Base-by-base conservation (phyloP, 345 rosid genomes). In the Acer yangbiense region DNA sequence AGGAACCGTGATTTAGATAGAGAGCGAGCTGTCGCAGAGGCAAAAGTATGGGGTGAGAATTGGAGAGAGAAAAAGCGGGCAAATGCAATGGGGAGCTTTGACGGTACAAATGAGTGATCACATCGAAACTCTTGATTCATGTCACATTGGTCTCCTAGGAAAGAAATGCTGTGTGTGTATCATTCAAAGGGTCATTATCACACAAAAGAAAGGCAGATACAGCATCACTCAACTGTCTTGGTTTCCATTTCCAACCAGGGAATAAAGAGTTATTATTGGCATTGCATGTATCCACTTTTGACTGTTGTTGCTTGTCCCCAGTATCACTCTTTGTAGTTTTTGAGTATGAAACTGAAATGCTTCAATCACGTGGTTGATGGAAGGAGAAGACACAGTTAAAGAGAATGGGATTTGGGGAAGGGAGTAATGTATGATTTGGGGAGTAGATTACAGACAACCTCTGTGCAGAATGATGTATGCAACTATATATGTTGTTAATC, bases 11-110 rank as follows among this genome's bases (percentile, higher is more conserved):
- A 89, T 86, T 87, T 94, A 44, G 98, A 96, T 84, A 90, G 99
- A 80, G 97, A 96, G 82, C 87, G 97, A 7, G 99, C 99, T 6
- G 99, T 96, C 16, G 99, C 99, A 0, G 98, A 88, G 73, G 99
- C 99, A 0, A 96, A 94, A 79, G 97, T 96, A 50, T 96, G 99
- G 99, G 99, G 99, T 29, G 98, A 96, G 86, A 94, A 94, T 79
- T 94, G 90, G 98, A 88, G 99, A 76, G 98, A 92, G 82, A 92
- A 86, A 79, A 96, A 94, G 80, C 84, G 94, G 46, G 94, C 91
- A 25, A 86, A 87, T 39, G 87, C 90, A 48, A 82, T 86, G 76
- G 93, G 92, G 27, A 93, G 97, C 83, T 92, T 90, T 29, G 97
- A 95, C 79, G 86, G 89, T 74, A 85, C 93, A 65, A 90, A 92